Percentiles rank a stretch among this genome's conserved stretches.
phyloP scores from a whole-genome alignment of 345 rosid genomes.

The Eucalyptus globulus region DNA sequence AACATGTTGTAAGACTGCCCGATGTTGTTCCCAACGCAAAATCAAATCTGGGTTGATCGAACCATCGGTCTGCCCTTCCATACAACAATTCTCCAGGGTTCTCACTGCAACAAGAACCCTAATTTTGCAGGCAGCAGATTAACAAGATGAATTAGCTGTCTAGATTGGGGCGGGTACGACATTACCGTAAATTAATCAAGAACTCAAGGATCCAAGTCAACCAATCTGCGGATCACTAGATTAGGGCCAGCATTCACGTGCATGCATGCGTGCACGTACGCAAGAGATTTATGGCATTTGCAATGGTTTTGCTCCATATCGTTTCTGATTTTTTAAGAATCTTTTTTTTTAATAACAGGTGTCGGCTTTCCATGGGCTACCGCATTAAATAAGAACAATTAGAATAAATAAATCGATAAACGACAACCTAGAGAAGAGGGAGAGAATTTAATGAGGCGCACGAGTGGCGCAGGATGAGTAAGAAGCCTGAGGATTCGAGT shows the following conservation, averaged over 20 bases:
- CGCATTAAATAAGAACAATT: neutral
- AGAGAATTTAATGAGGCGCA: slow-evolving; percentile 23
- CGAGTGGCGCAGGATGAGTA: slow-evolving; percentile 29
- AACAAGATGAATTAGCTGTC: neutral
- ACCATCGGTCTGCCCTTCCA: neutral
- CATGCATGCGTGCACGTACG: slow-evolving; percentile 18
- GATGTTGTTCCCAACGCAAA: neutral
- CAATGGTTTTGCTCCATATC: neutral
- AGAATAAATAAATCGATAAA: neutral
- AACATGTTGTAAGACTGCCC: neutral
- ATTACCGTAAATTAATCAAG: neutral
- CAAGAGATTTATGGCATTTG: neutral
- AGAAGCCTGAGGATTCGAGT: neutral
- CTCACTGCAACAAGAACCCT: neutral
- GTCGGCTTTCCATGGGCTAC: neutral
- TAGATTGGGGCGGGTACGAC: neutral
- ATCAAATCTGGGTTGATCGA: neutral
- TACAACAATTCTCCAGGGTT: neutral
- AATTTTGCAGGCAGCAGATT: neutral
- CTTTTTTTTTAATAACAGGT: neutral
- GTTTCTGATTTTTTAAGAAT: neutral
- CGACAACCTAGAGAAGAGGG: neutral
- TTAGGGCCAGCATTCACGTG: slow-evolving; percentile 35
- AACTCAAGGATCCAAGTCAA: slow-evolving; percentile 10
- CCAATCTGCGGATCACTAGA: slow-evolving; percentile 16